phyloP scores from a whole-genome alignment of 345 rosid species.

The Kandelia obovata region DNA sequence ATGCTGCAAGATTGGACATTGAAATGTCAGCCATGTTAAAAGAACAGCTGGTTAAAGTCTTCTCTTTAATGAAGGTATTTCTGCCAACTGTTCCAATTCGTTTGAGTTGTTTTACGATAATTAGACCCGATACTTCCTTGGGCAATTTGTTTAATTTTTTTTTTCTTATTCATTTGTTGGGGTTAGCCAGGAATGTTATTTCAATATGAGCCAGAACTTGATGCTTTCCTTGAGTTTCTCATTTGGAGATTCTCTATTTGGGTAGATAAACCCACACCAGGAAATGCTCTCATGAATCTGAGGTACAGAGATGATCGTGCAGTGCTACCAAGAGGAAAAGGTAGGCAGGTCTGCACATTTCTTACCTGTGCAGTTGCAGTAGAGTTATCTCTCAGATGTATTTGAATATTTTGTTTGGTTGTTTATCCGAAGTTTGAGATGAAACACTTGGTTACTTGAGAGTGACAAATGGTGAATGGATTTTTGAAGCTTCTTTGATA shows the following conservation, averaged over 20 bases:
- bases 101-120: not conserved
- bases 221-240: slow-evolving; percentile 98
- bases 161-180: slow-evolving; percentile 35
- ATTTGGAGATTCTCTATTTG: slow-evolving; percentile 99
- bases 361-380: slow-evolving; percentile 18
- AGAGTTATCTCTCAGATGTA: not conserved
- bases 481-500: too few relatives aligned
- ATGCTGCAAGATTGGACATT: slow-evolving; percentile 86
- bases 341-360: slow-evolving; percentile 36
- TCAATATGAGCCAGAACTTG: slow-evolving; percentile 99
- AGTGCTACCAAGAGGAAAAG: slow-evolving; percentile 39
- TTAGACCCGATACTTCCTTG: not conserved
- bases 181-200: slow-evolving; percentile 98
- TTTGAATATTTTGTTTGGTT: not conserved
- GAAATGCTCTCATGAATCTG: slow-evolving; percentile 89
- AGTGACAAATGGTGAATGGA: too few relatives aligned
- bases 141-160: slow-evolving; percentile 16
- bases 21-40: slow-evolving; percentile 98
- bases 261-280: slow-evolving; percentile 99
- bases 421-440: not conserved
- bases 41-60: slow-evolving; percentile 89
- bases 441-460: not conserved
- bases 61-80: slow-evolving; percentile 83
- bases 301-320: slow-evolving; percentile 84
- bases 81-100: not conserved